A percentile compares a stretch with the other conserved stretches of the same genome.
phyloP scores from a whole-genome alignment of 306 rosid species.

The Acmispon strigosus region DNA sequence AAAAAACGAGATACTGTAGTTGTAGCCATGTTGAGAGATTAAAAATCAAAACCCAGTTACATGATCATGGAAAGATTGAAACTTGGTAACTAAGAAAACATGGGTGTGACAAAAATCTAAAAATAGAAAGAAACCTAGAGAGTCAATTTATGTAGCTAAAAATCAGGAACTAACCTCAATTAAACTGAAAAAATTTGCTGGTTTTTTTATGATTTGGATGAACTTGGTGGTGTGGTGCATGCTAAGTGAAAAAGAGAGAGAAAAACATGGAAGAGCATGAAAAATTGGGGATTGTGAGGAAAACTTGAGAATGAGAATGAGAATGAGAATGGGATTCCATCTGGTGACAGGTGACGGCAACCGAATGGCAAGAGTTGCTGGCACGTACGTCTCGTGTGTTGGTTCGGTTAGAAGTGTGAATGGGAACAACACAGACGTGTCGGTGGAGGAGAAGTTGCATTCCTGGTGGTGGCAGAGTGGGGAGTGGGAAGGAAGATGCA shows the following conservation, averaged over 20 bases:
- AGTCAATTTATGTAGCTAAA: too few species aligned
- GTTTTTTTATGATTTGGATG: neutral
- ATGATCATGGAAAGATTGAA: conserved; percentile 2
- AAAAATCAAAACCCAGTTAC: conserved; percentile 14
- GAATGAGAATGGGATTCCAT: neutral
- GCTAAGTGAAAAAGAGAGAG: neutral
- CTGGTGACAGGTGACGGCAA: neutral
- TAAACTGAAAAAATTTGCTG: neutral
- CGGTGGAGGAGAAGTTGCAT: neutral
- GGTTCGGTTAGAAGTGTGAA: neutral
- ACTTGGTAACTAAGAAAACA: conserved; percentile 8
- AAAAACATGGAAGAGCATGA: neutral
- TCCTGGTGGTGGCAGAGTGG: neutral
- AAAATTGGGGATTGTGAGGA: neutral
- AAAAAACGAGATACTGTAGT: conserved; percentile 2
- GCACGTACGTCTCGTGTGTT: neutral
- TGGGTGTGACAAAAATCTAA: neutral
- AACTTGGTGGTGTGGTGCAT: too few species aligned
- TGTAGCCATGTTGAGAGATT: neutral
- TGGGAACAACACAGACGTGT: conserved; percentile 11
- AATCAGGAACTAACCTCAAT: conserved; percentile 3
- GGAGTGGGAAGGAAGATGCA: too few species aligned
- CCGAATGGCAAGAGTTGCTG: neutral
- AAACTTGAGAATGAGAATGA: neutral
- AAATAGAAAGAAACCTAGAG: neutral